A percentile compares a stretch with the other conserved stretches of the same genome.
Conservation (phyloP, 106 monocot genomes). For the Platanthera zijinensis region DNA sequence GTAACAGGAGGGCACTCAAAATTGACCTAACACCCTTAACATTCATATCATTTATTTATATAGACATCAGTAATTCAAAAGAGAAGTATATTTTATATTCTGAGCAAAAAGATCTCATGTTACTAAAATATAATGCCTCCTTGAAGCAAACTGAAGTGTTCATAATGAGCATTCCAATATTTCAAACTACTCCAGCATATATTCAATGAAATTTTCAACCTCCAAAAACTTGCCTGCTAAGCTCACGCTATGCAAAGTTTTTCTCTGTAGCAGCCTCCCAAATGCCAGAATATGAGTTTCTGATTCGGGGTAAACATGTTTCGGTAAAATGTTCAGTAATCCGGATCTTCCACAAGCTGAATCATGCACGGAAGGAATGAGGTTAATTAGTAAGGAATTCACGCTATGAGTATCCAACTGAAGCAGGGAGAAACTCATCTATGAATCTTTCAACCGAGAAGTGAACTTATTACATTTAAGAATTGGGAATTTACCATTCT, state of each 20-base stretch:
- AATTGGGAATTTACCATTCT: neutral
- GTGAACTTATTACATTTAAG: neutral
- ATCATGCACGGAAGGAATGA: neutral
- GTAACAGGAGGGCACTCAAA: too few species aligned
- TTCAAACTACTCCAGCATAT: neutral
- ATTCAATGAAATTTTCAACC: neutral
- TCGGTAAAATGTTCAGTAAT: conserved; percentile 10
- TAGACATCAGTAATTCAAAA: neutral
- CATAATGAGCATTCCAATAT: too few species aligned
- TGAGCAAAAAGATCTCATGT: neutral
- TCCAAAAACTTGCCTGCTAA: conserved; percentile 15
- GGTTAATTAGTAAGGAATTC: neutral
- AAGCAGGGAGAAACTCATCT: neutral
- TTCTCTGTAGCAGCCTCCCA: conserved; percentile 8
- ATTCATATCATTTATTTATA: neutral
- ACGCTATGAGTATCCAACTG: neutral
- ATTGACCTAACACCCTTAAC: neutral
- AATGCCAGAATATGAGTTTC: conserved; percentile 5
- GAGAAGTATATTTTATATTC: neutral
- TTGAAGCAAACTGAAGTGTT: too few species aligned
- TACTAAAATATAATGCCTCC: neutral
- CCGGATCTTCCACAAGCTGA: conserved; percentile 19
- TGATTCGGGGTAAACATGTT: conserved; percentile 3
- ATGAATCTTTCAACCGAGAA: neutral
- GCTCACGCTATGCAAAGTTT: conserved; percentile 11